Evolutionary conservation across 495 filamentous ascomycete species (phyloP), one percentile per base, ranked within the genome.

Genomic region (Aspergillus egyptiacus): DNA sequence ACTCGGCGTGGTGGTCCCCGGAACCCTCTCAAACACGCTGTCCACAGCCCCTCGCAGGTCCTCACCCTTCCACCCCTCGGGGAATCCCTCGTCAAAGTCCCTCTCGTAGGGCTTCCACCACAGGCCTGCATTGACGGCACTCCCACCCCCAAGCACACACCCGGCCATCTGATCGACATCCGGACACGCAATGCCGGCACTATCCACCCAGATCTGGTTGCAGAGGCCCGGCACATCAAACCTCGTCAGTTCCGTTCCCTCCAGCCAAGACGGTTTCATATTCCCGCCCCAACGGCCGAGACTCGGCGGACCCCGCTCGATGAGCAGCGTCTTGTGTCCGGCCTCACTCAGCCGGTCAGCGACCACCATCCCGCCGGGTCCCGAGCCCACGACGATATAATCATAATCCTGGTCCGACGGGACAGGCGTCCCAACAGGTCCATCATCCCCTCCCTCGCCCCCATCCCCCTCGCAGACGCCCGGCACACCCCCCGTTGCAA

Each of bases 31-130:
- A 66, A 87, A 87, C 7, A 86, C 80, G 3, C 78, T 69, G 27
- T 68, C 64, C 24, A 76, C 75, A 23, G 85, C 76, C 42, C 69
- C 61, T 50, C 63, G 56, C 62, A 89, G 69, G 56, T 89, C 83
- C 2, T 70, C 60, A 30, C 75, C 71, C 63, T 86, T 82, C 86
- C 86, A 91, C 22, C 82, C 85, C 33, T 66, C 36, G 5, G 86
- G 86, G 69, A 87, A 91, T 52, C 84, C 81, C 57, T 78, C 77
- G 54, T 89, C 78, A 71, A 84, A 89, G 63, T 87, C 85, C n/a
- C 70, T 62, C 3, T 67, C 64, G n/a, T 69, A 69, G 11, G 76
- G 74, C 36, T 78, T 49, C 46, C 46, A 49, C 46, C 77, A 60
- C 73, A 79, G 20, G 75, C 60, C 33, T 66, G 82, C 78, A 53